Percentiles rank a stretch among this genome's conserved stretches.
phyloP scores from a whole-genome alignment of 305 asterid genomes.

The Fraxinus floribunda region DNA sequence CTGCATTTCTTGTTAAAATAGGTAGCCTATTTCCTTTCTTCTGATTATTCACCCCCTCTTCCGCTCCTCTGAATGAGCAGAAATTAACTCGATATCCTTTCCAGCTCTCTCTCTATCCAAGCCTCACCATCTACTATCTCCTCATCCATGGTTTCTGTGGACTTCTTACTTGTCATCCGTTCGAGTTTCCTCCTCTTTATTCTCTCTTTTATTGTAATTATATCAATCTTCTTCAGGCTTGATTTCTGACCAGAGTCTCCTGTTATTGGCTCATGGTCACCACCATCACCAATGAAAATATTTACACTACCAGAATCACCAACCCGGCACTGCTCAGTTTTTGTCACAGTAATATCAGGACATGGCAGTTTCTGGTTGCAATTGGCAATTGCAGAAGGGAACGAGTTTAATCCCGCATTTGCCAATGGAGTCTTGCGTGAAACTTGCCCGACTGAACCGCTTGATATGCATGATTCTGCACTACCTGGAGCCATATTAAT shows the following conservation, averaged over 20 bases:
- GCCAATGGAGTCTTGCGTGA: slow-evolving; percentile 12
- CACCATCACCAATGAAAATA: slow-evolving; percentile 46
- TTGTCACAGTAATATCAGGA: slow-evolving; percentile 11
- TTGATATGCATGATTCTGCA: slow-evolving; percentile 38
- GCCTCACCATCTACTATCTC: slow-evolving; percentile 38
- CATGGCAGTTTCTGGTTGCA: slow-evolving; percentile 22
- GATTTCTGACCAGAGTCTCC: slow-evolving; percentile 31
- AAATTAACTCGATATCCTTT: slow-evolving; percentile 40
- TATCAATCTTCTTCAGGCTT: slow-evolving; percentile 35
- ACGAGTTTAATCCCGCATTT: slow-evolving; percentile 8
- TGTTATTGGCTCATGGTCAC: slow-evolving; percentile 30
- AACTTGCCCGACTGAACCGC: slow-evolving; percentile 26
- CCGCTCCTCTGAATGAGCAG: slow-evolving; percentile 23
- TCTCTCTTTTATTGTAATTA: slow-evolving; percentile 45
- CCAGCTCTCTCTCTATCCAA: slow-evolving; percentile 63
- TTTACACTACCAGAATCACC: slow-evolving; percentile 41
- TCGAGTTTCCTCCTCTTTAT: slow-evolving; percentile 42
- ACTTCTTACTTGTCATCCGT: slow-evolving; percentile 18
- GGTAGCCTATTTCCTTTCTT: not conserved
- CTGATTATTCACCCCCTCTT: not conserved
- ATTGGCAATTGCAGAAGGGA: slow-evolving; percentile 5
- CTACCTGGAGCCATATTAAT: slow-evolving; percentile 19
- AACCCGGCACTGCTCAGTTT: slow-evolving; percentile 27
- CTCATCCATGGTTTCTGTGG: slow-evolving; percentile 13
- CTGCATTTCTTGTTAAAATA: not conserved